Percentiles rank a stretch among this genome's conserved stretches.
These are phyloP conservation scores for Plectranthus barbatus DNA, from an alignment of 257 asterid genomes.

Conservation along the genomic window DNA sequence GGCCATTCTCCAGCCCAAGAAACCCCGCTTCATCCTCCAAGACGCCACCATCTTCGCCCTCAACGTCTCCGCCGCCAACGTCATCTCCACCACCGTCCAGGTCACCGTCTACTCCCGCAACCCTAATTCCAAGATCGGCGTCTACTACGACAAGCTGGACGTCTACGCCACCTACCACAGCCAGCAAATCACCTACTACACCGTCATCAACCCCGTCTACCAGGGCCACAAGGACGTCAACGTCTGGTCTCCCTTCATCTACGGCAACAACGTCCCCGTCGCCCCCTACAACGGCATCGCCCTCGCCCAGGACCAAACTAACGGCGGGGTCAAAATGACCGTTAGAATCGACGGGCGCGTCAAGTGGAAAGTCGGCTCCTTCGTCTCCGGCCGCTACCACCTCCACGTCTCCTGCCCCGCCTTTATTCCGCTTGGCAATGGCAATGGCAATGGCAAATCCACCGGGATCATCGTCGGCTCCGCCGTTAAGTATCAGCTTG, in stretches of 20 bases:
- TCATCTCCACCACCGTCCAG: constrained; percentile 68
- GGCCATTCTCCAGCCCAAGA: constrained; percentile 77
- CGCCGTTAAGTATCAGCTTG: constrained; percentile 64
- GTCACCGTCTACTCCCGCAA: constrained; percentile 69
- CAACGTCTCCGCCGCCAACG: constrained; percentile 69
- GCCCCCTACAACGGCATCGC: constrained; percentile 71
- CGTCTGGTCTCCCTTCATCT: constrained; percentile 77
- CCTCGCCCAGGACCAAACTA: constrained; percentile 40
- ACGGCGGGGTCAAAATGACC: constrained; percentile 40
- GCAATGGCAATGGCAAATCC: not conserved
- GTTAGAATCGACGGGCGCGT: constrained; percentile 54
- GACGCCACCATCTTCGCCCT: constrained; percentile 88
- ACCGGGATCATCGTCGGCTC: constrained; percentile 40
- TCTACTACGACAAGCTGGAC: constrained; percentile 55
- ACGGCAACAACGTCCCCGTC: constrained; percentile 58
- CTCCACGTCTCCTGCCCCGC: constrained; percentile 64
- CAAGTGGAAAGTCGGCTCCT: constrained; percentile 65
- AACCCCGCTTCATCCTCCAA: constrained; percentile 75
- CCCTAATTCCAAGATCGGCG: constrained; percentile 58
- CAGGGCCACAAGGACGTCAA: constrained; percentile 75
- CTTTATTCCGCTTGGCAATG: constrained; percentile 46
- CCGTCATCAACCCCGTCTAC: constrained; percentile 57
- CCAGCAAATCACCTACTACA: constrained; percentile 77
- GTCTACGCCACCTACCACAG: constrained; percentile 48
- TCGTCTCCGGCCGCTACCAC: constrained; percentile 51